Base-by-base conservation (phyloP, 2,329 filamentous ascomycete genomes). In the Neoarthrinium moseri region DNA sequence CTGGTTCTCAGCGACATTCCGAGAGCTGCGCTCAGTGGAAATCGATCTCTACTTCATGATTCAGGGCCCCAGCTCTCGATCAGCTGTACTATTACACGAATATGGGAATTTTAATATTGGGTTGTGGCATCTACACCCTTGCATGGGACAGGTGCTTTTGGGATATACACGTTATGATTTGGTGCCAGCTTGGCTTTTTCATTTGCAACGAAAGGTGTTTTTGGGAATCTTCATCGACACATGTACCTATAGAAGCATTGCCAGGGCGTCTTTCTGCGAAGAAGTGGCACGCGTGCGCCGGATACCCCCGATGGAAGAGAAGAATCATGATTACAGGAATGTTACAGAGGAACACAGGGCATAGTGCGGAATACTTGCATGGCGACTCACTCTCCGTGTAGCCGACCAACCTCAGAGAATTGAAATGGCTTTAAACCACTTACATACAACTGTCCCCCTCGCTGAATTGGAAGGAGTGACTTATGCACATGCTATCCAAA, bases 221-320 rank as follows among this genome's bases (percentile, higher is more conserved):
- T 51, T 43, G 43, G 42, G 50, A 46, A 37, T 49, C 50, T 52
- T 51, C 18, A 32, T 41, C 48, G 50, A 21, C 17, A 35, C 30
- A 52, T 56, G 54, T 56, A 56, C 47, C 48, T 45, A 54, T 56
- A 54, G 46, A 54, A 54, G 58, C 59, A 63, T 55, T 53, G 56
- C 51, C 50, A 54, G 30, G 56, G 54, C 57, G 43, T 52, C 48
- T 29, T 48, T 54, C 53, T 56, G 52, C 55, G 48, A 56, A 55
- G 57, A 54, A 59, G 46, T 51, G 54, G 54, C 52, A 48, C 47
- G 50, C 51, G 43, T 58, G 58, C 58, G 51, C 43, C 57, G 59
- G 58, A 62, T 63, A 62, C 59, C 56, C n/a, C 58, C 56, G 55
- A 50, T 46, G 56, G 55, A 56, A 51, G 52, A 54, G 51, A 48